These are phyloP conservation scores for Xylogone sp. DNA, from an alignment of 2,329 filamentous ascomycete genomes.

Conservation along the genomic window DNA sequence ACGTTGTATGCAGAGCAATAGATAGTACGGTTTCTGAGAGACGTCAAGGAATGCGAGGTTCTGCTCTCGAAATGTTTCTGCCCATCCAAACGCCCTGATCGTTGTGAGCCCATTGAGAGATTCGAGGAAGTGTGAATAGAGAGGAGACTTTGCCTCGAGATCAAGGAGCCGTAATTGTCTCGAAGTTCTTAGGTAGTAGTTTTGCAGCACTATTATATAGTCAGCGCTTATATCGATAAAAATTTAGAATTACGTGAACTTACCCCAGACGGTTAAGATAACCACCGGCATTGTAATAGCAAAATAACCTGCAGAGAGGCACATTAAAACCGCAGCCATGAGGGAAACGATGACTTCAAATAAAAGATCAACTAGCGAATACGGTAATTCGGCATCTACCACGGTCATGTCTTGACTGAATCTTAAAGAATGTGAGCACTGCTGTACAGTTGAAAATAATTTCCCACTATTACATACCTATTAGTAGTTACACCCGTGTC, in stretches of 20 bases:
- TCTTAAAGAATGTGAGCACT: neutral
- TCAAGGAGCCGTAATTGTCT: conserved; percentile 44
- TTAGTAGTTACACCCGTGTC: conserved; percentile 40
- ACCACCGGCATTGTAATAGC: conserved; percentile 38
- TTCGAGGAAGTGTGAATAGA: conserved; percentile 43
- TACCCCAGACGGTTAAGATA: conserved; percentile 22
- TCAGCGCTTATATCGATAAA: neutral
- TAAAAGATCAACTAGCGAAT: conserved; percentile 27
- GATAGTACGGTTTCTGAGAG: conserved; percentile 55
- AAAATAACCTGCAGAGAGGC: conserved; percentile 31
- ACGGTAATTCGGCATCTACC: conserved; percentile 18
- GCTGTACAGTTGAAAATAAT: neutral
- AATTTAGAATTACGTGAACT: neutral
- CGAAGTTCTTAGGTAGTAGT: conserved; percentile 42
- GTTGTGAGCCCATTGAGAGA: conserved; percentile 39
- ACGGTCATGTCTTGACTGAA: conserved; percentile 23
- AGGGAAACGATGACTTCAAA: conserved; percentile 28
- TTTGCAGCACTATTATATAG: conserved; percentile 24
- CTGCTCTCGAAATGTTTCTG: conserved; percentile 7
- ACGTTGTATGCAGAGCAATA: conserved; percentile 53
- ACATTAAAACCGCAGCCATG: conserved; percentile 9
- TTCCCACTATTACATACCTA: conserved; percentile 11
- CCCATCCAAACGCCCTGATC: conserved; percentile 43
- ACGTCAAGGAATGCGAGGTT: conserved; percentile 46
- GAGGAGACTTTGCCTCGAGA: conserved; percentile 37